A percentile compares a stretch with the other conserved stretches of the same genome.
Evolutionary conservation across 2,329 filamentous ascomycete species (phyloP).

Genomic region (Penicillium sp.): DNA sequence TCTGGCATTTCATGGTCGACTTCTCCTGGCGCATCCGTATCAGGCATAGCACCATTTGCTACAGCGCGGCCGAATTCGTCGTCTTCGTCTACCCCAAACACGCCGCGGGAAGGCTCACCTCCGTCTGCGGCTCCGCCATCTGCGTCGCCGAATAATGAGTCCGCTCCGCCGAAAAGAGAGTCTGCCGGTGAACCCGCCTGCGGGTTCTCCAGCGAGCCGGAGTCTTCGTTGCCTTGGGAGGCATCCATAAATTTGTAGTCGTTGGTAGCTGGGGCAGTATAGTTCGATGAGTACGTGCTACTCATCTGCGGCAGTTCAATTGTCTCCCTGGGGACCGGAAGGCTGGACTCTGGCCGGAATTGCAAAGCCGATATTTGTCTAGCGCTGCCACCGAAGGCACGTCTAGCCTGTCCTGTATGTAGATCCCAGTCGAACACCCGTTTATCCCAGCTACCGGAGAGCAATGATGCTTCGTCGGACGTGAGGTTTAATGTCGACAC

Average conservation of each 20-base stretch:
- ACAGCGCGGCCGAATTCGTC: constrained; percentile 76
- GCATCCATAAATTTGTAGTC: constrained; percentile 48
- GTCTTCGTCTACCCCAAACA: constrained; percentile 76
- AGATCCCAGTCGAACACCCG: constrained; percentile 91
- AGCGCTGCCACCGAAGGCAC: constrained; percentile 71
- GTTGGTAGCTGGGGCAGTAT: constrained; percentile 58
- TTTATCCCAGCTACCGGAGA: constrained; percentile 97
- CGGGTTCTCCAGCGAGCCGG: constrained; percentile 52
- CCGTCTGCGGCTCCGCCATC: constrained; percentile 52
- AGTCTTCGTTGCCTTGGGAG: constrained; percentile 33
- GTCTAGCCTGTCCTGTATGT: constrained; percentile 72
- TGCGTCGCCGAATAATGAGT: constrained; percentile 84
- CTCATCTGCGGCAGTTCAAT: constrained; percentile 51
- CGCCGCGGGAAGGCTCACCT: constrained; percentile 52
- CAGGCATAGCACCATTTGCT: constrained; percentile 56
- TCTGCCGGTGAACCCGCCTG: constrained; percentile 64
- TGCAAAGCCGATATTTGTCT: constrained; percentile 87
- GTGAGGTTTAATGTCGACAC: constrained; percentile 82
- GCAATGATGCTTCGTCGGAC: constrained; percentile 76
- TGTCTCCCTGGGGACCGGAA: constrained; percentile 71
- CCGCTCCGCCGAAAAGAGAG: constrained; percentile 79
- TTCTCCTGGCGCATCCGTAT: constrained; percentile 43
- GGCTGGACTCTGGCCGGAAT: constrained; percentile 69
- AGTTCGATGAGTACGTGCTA: constrained; percentile 74
- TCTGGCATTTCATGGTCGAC: constrained; percentile 24